Percentiles rank a stretch among this genome's conserved stretches.
Evolutionary conservation across 116 monocot genomes (phyloP).

Genomic region (Trichopus zeylanicus): DNA sequence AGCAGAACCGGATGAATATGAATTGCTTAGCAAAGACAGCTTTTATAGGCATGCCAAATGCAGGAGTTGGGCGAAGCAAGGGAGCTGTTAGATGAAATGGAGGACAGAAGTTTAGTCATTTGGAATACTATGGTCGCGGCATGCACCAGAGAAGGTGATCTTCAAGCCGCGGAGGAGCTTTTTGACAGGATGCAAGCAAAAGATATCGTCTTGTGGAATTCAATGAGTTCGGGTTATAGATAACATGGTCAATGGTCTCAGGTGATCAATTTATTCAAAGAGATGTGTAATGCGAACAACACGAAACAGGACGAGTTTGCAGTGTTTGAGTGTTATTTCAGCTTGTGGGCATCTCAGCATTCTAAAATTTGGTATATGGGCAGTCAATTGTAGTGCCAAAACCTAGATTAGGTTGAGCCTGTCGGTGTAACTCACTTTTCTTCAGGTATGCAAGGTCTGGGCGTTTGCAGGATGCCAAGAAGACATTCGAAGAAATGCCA

Average conservation of each 20-base stretch:
- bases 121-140: constrained; percentile 42
- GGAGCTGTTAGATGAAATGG: constrained; percentile 21
- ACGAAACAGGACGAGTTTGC: constrained; percentile 27
- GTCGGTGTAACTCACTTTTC: constrained; percentile 23
- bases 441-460: constrained; percentile 43
- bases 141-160: constrained; percentile 12
- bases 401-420: constrained; percentile 9
- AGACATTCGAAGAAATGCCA: constrained; percentile 21
- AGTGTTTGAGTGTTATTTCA: constrained; percentile 24
- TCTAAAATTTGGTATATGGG: constrained; percentile 23
- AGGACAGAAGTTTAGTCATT: constrained; percentile 13
- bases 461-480: constrained; percentile 19
- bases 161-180: constrained; percentile 12
- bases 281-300: constrained; percentile 5
- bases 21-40: constrained; percentile 30
- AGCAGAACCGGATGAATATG: constrained; percentile 3
- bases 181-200: constrained; percentile 23
- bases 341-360: constrained; percentile 36
- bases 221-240: constrained; percentile 35
- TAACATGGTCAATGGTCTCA: constrained; percentile 7
- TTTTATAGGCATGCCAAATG: constrained; percentile 31
- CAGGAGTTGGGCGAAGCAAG: constrained; percentile 15
- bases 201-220: constrained; percentile 38
- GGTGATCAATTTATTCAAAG: constrained; percentile 14
- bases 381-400: background rate